Base-by-base conservation (phyloP, 129 eudicot species). In the Pseudognaphalium luteoalbum region DNA sequence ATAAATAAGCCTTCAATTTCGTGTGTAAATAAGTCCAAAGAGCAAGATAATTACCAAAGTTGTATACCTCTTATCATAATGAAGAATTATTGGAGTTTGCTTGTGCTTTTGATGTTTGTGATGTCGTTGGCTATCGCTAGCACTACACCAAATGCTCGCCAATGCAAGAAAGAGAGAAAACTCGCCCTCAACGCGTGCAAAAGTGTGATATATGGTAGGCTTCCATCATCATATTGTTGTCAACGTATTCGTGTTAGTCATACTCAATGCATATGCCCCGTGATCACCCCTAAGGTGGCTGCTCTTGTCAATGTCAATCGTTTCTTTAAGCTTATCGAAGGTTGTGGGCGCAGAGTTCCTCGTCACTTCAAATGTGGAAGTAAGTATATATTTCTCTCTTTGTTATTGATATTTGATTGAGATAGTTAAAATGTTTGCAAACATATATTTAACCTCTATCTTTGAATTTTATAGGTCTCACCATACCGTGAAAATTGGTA, bases 341-440 rank as follows among this genome's bases (percentile, higher is more conserved):
- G 84, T 62, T 88, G 92, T 72, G 92, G 92, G 33, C 79, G 92
- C 14, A 78, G 66, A 14, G 60, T 87, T 51, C 89, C 92, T 83
- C 92, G 54, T 50, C 84, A 80, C 66, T 85, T 76, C 86, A 81
- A 81, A 72, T 83, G 90, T 33, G 90, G 90, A 42, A 81, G 90
- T 86, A 86, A 83, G n/a, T n/a, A n/a, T 15, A 33, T 58, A 4
- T 57, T 2, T 21, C 3, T 5, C 0, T 51, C 11, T 16, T 1
- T 12, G 17, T 4, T 16, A 1, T 3, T 71, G 16, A 25, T 25
- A 0, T 25, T 71, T 17, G 20, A 59, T 35, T 52, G 50, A 57
- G 14, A 29, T 56, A 56, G n/a, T 14, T 28, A 30, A 12, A 16
- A 16, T 56, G n/a, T 6, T 42, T 22, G 25, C 20, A 59, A 33